phyloP scores from a whole-genome alignment of 768 basidiomycete species.

The Cantharellus cinnabarinus region DNA sequence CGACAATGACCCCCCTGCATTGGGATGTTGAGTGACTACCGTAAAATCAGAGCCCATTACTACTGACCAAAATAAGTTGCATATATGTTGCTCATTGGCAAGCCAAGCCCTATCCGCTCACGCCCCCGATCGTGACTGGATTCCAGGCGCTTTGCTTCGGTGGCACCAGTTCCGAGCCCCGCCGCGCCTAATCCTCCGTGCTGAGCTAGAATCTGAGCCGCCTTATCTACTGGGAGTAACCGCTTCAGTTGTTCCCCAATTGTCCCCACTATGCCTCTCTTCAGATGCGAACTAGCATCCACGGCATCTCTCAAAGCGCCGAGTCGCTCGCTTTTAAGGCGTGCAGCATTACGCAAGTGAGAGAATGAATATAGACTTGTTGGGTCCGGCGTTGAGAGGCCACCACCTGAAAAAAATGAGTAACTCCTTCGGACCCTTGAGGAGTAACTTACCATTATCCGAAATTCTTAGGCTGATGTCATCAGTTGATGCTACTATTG shows the following conservation, averaged over 20 bases:
- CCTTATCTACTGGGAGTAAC: constrained; percentile 16
- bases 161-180: not conserved
- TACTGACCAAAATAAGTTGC: constrained; percentile 34
- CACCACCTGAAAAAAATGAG: constrained; percentile 35
- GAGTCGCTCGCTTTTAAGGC: constrained; percentile 45
- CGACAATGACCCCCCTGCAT: constrained; percentile 52
- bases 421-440: not conserved
- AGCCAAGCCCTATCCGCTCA: constrained; percentile 49
- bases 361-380: constrained; percentile 81
- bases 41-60: not conserved
- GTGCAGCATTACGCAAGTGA: constrained; percentile 53
- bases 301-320: constrained; percentile 47
- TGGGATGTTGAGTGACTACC: not conserved
- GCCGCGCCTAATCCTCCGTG: not conserved
- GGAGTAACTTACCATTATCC: constrained; percentile 44
- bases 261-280: constrained; percentile 50
- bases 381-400: constrained; percentile 36
- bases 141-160: not conserved
- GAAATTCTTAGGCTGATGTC: constrained; percentile 69
- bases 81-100: constrained; percentile 80
- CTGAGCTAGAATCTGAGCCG: not conserved
- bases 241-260: constrained; percentile 54
- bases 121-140: not conserved
- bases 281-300: constrained; percentile 18
- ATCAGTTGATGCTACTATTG: constrained; percentile 53